Evolutionary conservation across 2,329 filamentous ascomycete genomes (phyloP).

Genomic region (Fusarium clavum): DNA sequence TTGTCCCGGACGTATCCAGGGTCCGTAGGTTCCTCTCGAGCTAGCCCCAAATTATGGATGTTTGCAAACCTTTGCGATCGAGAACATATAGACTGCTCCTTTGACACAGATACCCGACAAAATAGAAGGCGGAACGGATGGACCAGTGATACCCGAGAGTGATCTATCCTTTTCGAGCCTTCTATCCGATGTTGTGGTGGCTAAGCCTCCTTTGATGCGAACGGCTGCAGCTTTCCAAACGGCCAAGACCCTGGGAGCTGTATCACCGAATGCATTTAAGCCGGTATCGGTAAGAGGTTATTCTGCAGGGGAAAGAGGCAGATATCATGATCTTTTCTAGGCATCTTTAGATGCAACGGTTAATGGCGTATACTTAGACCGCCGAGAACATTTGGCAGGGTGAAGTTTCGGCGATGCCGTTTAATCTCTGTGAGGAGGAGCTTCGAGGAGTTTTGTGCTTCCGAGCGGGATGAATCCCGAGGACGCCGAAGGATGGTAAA

Average conservation of each 20-base stretch:
- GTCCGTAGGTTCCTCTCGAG: background rate
- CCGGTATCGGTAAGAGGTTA: background rate
- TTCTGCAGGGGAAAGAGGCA: background rate
- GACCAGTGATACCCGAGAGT: background rate
- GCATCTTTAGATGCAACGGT: background rate
- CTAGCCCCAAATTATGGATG: background rate
- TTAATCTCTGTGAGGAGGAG: background rate
- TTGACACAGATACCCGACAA: accelerated
- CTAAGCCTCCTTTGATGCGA: background rate
- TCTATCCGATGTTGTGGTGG: background rate
- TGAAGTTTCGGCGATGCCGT: slow-evolving; percentile 7
- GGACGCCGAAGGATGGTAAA: background rate
- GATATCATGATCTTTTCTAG: background rate
- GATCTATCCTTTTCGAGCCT: background rate
- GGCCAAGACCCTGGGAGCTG: background rate
- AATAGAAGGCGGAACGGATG: background rate
- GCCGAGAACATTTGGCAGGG: background rate
- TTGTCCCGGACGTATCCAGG: background rate
- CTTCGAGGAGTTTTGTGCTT: background rate
- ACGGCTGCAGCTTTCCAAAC: background rate
- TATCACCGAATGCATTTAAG: slow-evolving; percentile 1
- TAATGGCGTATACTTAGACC: background rate
- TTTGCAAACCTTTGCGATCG: background rate
- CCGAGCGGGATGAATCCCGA: background rate
- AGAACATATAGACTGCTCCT: background rate